These are phyloP conservation scores for Coccomyxa sp. DNA, from an alignment of 139 green algal species.

Conservation along the genomic window DNA sequence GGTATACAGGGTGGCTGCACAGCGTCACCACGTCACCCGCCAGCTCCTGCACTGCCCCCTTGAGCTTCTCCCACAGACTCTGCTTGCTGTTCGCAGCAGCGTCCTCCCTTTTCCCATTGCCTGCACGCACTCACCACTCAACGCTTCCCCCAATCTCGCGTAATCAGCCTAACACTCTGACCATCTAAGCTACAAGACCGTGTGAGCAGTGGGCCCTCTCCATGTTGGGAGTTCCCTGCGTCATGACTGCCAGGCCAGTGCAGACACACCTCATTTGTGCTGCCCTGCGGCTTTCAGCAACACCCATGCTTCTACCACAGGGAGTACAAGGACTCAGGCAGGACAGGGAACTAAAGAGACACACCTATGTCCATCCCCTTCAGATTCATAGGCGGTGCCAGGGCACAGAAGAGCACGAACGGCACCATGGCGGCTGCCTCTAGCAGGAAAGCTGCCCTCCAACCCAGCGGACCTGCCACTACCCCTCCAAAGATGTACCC, in stretches of 20 bases:
- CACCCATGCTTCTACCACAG: neutral
- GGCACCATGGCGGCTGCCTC: conserved; percentile 77
- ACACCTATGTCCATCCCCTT: conserved; percentile 20
- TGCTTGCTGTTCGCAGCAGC: no score
- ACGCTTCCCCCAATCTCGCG: no score
- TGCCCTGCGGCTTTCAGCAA: neutral
- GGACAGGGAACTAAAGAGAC: neutral
- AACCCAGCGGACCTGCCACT: conserved; percentile 49
- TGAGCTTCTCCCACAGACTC: no score
- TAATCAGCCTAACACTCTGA: no score
- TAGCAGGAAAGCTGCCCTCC: conserved; percentile 79
- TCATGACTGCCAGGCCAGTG: neutral
- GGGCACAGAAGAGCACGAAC: conserved; percentile 59
- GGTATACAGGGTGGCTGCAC: conserved; percentile 19
- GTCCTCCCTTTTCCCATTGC: no score
- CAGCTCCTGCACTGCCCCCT: neutral
- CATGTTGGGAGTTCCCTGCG: no score
- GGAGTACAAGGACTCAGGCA: neutral
- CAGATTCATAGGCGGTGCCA: conserved; percentile 56
- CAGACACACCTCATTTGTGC: neutral
- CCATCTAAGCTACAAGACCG: no score
- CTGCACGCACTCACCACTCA: no score
- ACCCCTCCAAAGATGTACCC: conserved; percentile 85
- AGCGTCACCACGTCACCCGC: conserved; percentile 8
- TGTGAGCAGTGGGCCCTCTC: no score